Evolutionary conservation across 805 yeast genomes (phyloP).

Genomic region (Clavispora fructus): DNA sequence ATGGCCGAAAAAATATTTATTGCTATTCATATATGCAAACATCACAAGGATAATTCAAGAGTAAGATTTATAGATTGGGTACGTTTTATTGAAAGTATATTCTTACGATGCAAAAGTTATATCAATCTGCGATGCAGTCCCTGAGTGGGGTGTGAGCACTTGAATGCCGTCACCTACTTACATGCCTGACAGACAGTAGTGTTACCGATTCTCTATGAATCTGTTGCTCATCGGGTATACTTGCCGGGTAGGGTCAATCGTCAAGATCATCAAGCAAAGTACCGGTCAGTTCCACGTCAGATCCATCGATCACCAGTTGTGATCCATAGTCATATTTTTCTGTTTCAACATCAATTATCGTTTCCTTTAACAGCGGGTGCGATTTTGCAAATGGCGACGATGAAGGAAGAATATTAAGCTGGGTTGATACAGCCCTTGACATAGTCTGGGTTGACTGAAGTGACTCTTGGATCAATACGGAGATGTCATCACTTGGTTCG

Average conservation of each 20-base stretch:
- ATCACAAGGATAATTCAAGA: too few relatives aligned
- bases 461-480: constrained; percentile 11
- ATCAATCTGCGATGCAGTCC: too few relatives aligned
- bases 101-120: not conserved
- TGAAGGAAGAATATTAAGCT: constrained; percentile 4
- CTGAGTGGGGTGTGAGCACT: too few relatives aligned
- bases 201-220: too few relatives aligned
- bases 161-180: too few relatives aligned
- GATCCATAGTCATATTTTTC: not conserved
- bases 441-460: constrained; percentile 8
- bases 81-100: too few relatives aligned
- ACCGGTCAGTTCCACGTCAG: constrained; percentile 28
- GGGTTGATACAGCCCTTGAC: not conserved
- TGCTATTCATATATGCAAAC: too few relatives aligned
- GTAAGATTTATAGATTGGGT: too few relatives aligned
- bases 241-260: too few relatives aligned
- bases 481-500: constrained; percentile 2
- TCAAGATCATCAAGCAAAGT: constrained; percentile 11
- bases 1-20: too few relatives aligned
- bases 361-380: not conserved
- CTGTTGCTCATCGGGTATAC: too few relatives aligned
- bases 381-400: constrained; percentile 6
- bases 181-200: too few relatives aligned
- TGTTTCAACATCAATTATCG: not conserved
- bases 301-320: constrained; percentile 26